Base-by-base conservation (phyloP, 2,329 filamentous ascomycete genomes). In the Pleurostoma richardsiae region DNA sequence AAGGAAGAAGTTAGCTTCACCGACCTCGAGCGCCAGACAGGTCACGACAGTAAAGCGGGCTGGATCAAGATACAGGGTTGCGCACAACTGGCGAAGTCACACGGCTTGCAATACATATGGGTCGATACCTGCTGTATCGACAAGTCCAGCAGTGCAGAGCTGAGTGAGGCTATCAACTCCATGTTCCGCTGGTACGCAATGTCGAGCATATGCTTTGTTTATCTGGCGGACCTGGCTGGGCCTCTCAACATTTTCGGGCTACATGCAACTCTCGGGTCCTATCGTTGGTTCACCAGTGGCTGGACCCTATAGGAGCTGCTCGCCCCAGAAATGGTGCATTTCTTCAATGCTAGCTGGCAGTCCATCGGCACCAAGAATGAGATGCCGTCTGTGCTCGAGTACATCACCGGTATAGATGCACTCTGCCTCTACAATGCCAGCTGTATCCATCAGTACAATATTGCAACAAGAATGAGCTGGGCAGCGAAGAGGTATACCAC, bases 391-490 rank as follows among this genome's bases (percentile, higher is more conserved):
- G 33, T 8, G 33, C 8, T 36, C n/a, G 33, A 36, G 33, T 8
- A 8, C 33, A 36, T 36, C n/a, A 36, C 33, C 8, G 33, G n/a
- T 36, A 36, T 36, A 36, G 19, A 19, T 19, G 19, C 19, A 19
- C 19, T 19, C 19, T 19, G 19, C 19, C 19, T 19, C 19, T 19
- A 19, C 19, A 19, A 19, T 19, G 19, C 19, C 19, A n/a, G n/a
- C n/a, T 36, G 33, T n/a, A 36, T 36, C 33, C 8, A 36, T 8
- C 8, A 36, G 8, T 8, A 8, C 33, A 36, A 36, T 36, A 36
- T 36, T 36, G 33, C 33, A n/a, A 36, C n/a, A n/a, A 36, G 33
- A 49, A 67, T 68, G 63, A 57, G 58, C 19, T 69, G 64, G 65
- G 63, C 61, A n/a, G 52, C 63, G 5, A 46, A 52, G 19, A 55